Conservation (phyloP, 2,329 filamentous ascomycete genomes). For the Diplodia intermedia region DNA sequence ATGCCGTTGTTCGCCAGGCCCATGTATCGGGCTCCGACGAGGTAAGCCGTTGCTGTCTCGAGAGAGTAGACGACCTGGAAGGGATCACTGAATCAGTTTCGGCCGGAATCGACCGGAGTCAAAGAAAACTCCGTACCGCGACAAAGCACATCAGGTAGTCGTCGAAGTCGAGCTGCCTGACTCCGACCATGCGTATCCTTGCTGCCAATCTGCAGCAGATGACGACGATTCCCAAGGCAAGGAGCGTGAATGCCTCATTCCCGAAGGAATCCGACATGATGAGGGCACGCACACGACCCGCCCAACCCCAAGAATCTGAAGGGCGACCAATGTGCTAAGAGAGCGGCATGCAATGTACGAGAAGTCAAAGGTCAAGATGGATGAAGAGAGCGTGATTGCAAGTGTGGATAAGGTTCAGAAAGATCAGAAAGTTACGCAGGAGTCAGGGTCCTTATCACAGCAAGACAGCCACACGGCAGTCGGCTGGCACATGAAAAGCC, state of each 20-base stretch:
- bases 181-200: slow-evolving; percentile 57
- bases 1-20: slow-evolving; percentile 65
- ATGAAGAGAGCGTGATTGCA: background rate
- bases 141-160: slow-evolving; percentile 64
- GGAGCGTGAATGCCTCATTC: slow-evolving; percentile 33
- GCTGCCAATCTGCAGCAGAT: slow-evolving; percentile 61
- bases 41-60: slow-evolving; percentile 59
- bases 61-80: slow-evolving; percentile 57
- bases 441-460: background rate
- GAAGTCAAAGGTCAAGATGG: background rate
- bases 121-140: slow-evolving; percentile 54
- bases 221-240: slow-evolving; percentile 47
- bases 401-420: background rate
- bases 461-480: background rate
- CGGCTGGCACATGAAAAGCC: background rate
- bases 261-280: background rate
- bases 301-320: background rate
- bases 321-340: background rate
- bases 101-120: background rate
- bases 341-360: background rate
- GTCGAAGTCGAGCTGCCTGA: slow-evolving; percentile 61
- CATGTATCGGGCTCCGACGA: slow-evolving; percentile 56
- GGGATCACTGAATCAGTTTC: slow-evolving; percentile 5
- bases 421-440: background rate
- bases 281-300: background rate